These are phyloP conservation scores for Mayamaea pseudoterrestris DNA, from an alignment of 108 stramenopile species.

Conservation along the genomic window DNA sequence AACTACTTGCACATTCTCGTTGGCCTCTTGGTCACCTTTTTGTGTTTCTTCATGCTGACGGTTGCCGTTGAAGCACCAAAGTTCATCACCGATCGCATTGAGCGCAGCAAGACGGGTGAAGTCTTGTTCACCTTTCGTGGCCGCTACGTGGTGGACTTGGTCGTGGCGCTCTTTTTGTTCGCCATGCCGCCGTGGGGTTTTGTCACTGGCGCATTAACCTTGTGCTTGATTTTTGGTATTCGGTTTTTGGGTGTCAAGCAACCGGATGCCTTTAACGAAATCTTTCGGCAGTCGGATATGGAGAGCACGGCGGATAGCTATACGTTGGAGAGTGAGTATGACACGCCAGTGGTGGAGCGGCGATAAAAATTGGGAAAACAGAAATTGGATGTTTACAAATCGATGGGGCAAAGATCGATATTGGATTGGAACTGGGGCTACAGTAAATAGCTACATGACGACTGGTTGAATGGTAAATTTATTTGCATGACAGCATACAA, in stretches of 20 bases:
- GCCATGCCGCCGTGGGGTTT: constrained; percentile 49
- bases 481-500: too few relatives aligned
- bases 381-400: too few relatives aligned
- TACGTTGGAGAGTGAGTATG: constrained; percentile 39
- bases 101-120: constrained; percentile 23
- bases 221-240: constrained; percentile 52
- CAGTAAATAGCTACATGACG: too few relatives aligned
- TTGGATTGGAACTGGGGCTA: too few relatives aligned
- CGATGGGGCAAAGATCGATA: too few relatives aligned
- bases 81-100: constrained; percentile 23
- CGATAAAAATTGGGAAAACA: too few relatives aligned
- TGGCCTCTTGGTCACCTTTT: constrained; percentile 18
- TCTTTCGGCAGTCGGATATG: constrained; percentile 49
- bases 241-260: constrained; percentile 59
- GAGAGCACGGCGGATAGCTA: constrained; percentile 33
- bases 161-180: constrained; percentile 38
- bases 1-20: constrained; percentile 35
- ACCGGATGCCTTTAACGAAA: constrained; percentile 57
- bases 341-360: constrained; percentile 15
- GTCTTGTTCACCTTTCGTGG: constrained; percentile 51
- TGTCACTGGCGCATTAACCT: constrained; percentile 26
- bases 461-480: too few relatives aligned
- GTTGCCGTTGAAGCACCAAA: constrained; percentile 42
- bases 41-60: constrained; percentile 35
- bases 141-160: constrained; percentile 46